Base-by-base conservation (phyloP, 2,329 filamentous ascomycete genomes). In the Metarhizium robertsii region DNA sequence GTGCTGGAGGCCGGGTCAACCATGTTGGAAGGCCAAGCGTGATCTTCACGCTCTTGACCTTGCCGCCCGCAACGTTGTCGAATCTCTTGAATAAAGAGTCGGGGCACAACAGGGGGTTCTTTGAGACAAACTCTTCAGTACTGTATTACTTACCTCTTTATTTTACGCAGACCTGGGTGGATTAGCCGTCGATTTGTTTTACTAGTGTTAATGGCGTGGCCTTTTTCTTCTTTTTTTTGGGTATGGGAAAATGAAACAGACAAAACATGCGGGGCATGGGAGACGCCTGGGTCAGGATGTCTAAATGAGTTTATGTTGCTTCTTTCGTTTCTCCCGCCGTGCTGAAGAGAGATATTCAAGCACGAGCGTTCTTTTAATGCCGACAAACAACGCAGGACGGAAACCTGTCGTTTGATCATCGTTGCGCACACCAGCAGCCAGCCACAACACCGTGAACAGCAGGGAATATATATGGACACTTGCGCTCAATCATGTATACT, bases 11-110 rank as follows among this genome's bases (percentile, higher is more conserved):
- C 57, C 60, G 20, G 68, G 69, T 56, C 65, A 73, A 60, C 60
- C 67, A 20, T 79, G 77, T 71, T 70, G 69, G 69, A 70, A 66
- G 59, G 73, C 70, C 56, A 68, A 69, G 61, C 70, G 73, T 48
- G 65, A 66, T 42, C 55, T 70, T 34, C 53, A 61, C 6, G 62
- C 61, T 16, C 61, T 69, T 47, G 57, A 62, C 49, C 47, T 57
- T 6, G 66, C 61, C 52, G 68, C 68, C 46, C 63, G 63, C 7
- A 57, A 56, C 52, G 64, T 71, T 47, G 34, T 66, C 18, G 62
- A 65, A 1, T 54, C 57, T 4, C 57, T 61, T 40, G 56, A 60
- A 52, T 67, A 61, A 60, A 55, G n/a, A 10, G 20, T 16, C 45
- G 42, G 6, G n/a, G 7, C 42, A 10, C 42, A 34, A 10, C 48